These are phyloP conservation scores for Colletotrichum navitas DNA, from an alignment of 2,329 filamentous ascomycete genomes.

Conservation along the genomic window DNA sequence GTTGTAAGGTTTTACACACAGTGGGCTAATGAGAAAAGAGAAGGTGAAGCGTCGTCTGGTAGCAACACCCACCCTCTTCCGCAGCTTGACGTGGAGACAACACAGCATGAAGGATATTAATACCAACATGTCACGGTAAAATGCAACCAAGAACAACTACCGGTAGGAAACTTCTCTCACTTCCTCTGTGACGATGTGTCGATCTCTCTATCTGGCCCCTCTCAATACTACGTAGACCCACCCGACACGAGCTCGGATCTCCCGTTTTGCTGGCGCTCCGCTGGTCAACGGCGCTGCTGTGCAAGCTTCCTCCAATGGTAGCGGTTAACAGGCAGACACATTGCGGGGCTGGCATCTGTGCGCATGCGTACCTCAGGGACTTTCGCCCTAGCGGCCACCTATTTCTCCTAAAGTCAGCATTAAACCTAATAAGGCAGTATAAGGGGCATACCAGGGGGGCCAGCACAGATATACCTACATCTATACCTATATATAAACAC, in stretches of 20 bases:
- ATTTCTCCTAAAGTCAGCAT: too few relatives aligned
- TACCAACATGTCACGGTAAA: neutral
- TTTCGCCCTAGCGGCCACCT: too few relatives aligned
- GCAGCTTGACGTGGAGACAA: neutral
- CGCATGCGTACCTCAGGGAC: too few relatives aligned
- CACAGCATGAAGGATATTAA: slow-evolving; percentile 2
- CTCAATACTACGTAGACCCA: slow-evolving; percentile 20
- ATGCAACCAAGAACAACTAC: neutral
- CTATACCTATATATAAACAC: too few relatives aligned
- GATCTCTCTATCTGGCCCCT: slow-evolving; percentile 2
- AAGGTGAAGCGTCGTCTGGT: neutral
- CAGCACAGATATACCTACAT: too few relatives aligned
- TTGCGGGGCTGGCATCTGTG: too few relatives aligned
- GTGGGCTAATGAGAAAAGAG: too few relatives aligned
- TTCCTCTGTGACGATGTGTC: neutral
- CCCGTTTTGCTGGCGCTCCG: neutral
- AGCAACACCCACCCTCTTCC: neutral
- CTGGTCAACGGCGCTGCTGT: neutral
- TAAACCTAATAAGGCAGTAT: too few relatives aligned
- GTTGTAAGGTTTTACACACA: neutral
- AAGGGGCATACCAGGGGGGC: too few relatives aligned
- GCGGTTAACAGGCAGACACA: too few relatives aligned
- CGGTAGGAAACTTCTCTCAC: neutral
- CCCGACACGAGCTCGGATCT: slow-evolving; percentile 28
- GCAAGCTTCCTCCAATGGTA: neutral